phyloP scores from a whole-genome alignment of 805 yeast genomes.

The Lipomyces yamanashiensis region DNA sequence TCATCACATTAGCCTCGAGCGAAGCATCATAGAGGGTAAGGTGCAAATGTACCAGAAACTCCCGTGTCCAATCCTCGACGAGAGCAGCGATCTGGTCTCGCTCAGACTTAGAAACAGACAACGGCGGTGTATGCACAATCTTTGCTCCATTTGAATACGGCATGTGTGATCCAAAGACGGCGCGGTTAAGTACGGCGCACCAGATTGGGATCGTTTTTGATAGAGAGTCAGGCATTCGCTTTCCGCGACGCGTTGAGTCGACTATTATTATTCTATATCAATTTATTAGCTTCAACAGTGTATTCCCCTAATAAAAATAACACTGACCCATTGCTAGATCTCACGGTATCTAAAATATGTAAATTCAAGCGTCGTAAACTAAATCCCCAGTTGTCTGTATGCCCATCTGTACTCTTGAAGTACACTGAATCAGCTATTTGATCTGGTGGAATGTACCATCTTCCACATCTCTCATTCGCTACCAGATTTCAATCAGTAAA shows the following conservation, averaged over 20 bases:
- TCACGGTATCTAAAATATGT: slow-evolving; percentile 62
- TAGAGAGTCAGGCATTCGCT: slow-evolving; percentile 81
- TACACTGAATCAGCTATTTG: slow-evolving; percentile 57
- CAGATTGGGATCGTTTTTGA: slow-evolving; percentile 89
- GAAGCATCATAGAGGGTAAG: background rate
- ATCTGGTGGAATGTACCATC: slow-evolving; percentile 72
- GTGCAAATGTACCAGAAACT: slow-evolving; percentile 47
- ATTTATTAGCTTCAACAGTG: background rate
- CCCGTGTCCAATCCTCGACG: slow-evolving; percentile 56
- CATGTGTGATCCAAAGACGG: slow-evolving; percentile 50
- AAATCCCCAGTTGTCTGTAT: slow-evolving; percentile 78
- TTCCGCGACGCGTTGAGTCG: slow-evolving; percentile 87
- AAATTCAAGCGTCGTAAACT: slow-evolving; percentile 73
- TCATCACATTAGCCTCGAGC: background rate
- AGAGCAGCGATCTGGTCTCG: slow-evolving; percentile 53
- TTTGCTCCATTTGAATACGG: slow-evolving; percentile 38
- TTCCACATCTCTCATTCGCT: slow-evolving; percentile 85
- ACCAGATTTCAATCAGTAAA: slow-evolving; percentile 49
- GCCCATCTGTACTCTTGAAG: slow-evolving; percentile 93
- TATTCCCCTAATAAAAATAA: background rate
- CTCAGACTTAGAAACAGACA: slow-evolving; percentile 63
- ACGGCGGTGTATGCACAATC: slow-evolving; percentile 52
- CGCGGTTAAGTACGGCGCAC: slow-evolving; percentile 76
- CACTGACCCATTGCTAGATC: slow-evolving; percentile 49
- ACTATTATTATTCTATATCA: slow-evolving; percentile 54